phyloP scores from a whole-genome alignment of 2,329 filamentous ascomycete species.

The Diplodia sapinea region DNA sequence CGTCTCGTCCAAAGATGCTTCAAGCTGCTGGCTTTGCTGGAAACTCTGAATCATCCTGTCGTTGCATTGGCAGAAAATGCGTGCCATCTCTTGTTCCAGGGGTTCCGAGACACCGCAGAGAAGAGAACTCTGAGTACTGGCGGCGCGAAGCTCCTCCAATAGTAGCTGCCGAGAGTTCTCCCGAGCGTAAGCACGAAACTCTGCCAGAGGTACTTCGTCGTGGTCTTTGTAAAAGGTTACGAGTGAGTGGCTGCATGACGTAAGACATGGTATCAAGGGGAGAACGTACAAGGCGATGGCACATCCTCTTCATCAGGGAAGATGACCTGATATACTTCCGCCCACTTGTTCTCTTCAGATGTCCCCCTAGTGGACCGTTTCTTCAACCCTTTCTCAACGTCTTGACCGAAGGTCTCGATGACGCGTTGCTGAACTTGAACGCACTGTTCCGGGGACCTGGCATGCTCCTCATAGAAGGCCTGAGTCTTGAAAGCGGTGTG shows the following conservation, averaged over 20 bases:
- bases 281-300: neutral
- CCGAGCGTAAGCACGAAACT: neutral
- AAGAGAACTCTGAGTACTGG: neutral
- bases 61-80: neutral
- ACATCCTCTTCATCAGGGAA: neutral
- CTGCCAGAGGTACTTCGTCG: neutral
- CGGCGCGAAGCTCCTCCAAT: neutral
- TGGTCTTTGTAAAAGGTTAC: neutral
- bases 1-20: neutral
- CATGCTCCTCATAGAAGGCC: neutral
- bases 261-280: neutral
- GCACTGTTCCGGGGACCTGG: neutral
- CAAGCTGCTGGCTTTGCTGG: neutral
- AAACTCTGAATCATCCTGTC: neutral
- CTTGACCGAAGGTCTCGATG: neutral
- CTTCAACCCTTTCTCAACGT: neutral
- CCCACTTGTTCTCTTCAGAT: neutral
- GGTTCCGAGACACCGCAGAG: neutral
- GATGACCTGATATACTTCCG: neutral
- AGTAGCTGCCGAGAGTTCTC: neutral
- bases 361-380: neutral
- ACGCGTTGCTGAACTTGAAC: neutral
- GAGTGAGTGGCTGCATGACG: neutral
- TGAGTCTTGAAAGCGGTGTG: neutral
- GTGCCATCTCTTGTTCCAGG: neutral